Base-by-base conservation (phyloP, 1,284 basidiomycete species). In the Cryptococcus deneoformans region DNA sequence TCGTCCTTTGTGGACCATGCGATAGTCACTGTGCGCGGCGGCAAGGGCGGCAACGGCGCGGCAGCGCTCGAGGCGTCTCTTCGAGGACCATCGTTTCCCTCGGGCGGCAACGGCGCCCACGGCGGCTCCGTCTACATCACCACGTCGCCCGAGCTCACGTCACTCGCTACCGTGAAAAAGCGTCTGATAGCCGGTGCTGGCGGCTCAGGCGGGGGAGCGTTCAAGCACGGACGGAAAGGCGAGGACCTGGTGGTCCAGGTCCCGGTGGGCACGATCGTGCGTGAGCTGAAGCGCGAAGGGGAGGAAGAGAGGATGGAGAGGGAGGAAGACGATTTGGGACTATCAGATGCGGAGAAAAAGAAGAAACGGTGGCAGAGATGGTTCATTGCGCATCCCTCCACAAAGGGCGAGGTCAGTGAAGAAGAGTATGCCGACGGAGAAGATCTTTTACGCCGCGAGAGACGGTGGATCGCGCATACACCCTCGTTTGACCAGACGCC, bases 251-350 rank as follows among this genome's bases (percentile, higher is more conserved):
- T 91, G 42, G 83, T 97, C 54, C 80, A 82, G 40, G 91, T 97
- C 0, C 94, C 93, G 0, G 77, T 94, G 0, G 93, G 93, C 0
- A 97, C 93, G 0, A 85, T 96, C 56, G 86, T 97, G 5, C 84
- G 85, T 39, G 87, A 94, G 68, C 80, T 93, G 43, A 53, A 54
- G 9, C 50, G 62, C 6, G 73, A 75, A 52, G 86, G 87, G 61
- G 80, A 82, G 0, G 73, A 87, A 44, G 84, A 79, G 10, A 71
- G 87, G 11, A 69, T 72, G 42, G 69, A 73, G 11, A 80, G 77
- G 38, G 63, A 65, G 34, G 58, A 57, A 20, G 62, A 65, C 36
- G 69, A 64, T 1, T 36, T 67, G 40, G 64, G 59, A 0, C 49
- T 71, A n/a, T 54, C 53, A 47, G 52, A 52, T n/a, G 64, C 52